phyloP scores from a whole-genome alignment of 2,329 filamentous ascomycete species.

The Arthroderma sp. region DNA sequence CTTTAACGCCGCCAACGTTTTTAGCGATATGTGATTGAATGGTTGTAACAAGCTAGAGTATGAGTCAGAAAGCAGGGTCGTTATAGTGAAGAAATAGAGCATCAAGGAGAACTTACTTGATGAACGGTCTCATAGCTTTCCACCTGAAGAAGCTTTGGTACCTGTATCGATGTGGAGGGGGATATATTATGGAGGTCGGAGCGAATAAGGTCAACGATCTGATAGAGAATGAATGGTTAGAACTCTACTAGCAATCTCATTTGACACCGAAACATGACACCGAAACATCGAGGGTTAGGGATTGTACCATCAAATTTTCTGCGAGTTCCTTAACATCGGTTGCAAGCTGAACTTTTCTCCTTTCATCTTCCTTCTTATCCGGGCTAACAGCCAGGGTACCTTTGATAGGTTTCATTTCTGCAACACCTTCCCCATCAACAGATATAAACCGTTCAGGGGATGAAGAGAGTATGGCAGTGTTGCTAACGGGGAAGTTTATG shows the following conservation, averaged over 20 bases:
- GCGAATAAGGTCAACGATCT: conserved; percentile 84
- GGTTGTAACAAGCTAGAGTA: conserved; percentile 12
- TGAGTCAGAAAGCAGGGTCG: background rate
- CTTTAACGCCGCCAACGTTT: conserved; percentile 12
- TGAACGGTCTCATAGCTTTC: conserved; percentile 88
- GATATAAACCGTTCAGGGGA: conserved; percentile 83
- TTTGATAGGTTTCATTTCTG: conserved; percentile 80
- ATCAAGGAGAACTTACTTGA: conserved; percentile 52
- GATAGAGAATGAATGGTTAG: background rate
- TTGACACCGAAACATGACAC: too few species aligned
- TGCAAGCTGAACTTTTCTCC: conserved; percentile 50
- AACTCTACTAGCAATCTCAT: too few species aligned
- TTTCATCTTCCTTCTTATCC: conserved; percentile 57
- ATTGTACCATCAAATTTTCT: conserved; percentile 72
- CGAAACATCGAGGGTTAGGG: background rate
- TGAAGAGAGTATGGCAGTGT: conserved; percentile 55
- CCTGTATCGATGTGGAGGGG: conserved; percentile 58
- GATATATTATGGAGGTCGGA: conserved; percentile 84
- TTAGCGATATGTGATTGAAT: conserved; percentile 14
- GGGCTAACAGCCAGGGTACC: conserved; percentile 76
- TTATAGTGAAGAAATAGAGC: conserved; percentile 13
- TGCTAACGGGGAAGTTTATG: conserved; percentile 55
- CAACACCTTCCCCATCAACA: conserved; percentile 41
- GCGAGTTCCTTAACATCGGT: conserved; percentile 79
- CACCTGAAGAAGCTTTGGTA: conserved; percentile 68